Evolutionary conservation across 495 filamentous ascomycete genomes (phyloP), one percentile per base, ranked within the genome.

Genomic region (Pyrenula massariospora): DNA sequence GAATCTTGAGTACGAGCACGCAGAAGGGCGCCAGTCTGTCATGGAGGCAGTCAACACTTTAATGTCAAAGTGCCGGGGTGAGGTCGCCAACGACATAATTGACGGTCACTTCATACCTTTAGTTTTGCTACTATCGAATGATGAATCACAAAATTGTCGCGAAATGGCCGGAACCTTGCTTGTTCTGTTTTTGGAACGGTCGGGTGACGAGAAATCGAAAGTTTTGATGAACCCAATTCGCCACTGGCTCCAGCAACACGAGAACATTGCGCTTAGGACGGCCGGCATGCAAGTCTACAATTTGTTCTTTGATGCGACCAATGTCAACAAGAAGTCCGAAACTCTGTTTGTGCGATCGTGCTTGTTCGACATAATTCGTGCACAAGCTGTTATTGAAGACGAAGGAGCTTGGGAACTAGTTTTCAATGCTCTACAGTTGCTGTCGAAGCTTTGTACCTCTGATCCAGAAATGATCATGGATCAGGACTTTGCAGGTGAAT

Each of bases 41-140:
- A 86, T 98, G 79, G 93, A 98, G 70, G 81, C 87, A 25, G 77
- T 95, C 52, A 82, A 96, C 64, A 74, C 91, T 52, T 71, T 98
- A 15, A 70, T 96, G 19, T 83, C 83, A 24, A 97, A 95, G 67
- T 82, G 89, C 8, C 83, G 84, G 5, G 81, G 88, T 20, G 84
- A 90, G 25, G 76, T 92, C 42, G 78, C 88, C 3, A 89, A 95
- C 64, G 86, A 95, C 55, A 80, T 95, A 25, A 72, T 90, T 2
- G 81, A 77, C 23, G 87, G 82, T 12, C 89, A 91, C 67, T 96
- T 96, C 70, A 74, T 92, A 19, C 90, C 91, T 0, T 68, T 98
- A 19, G 81, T 96, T 21, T 84, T 95, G 67, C 82, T 87, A 19
- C 79, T 96, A 63, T 80, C 85, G 50, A 95, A 95, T 58, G 93